Conservation (phyloP, 176 grass and related monocot species). For the Eremochloa ophiuroides region DNA sequence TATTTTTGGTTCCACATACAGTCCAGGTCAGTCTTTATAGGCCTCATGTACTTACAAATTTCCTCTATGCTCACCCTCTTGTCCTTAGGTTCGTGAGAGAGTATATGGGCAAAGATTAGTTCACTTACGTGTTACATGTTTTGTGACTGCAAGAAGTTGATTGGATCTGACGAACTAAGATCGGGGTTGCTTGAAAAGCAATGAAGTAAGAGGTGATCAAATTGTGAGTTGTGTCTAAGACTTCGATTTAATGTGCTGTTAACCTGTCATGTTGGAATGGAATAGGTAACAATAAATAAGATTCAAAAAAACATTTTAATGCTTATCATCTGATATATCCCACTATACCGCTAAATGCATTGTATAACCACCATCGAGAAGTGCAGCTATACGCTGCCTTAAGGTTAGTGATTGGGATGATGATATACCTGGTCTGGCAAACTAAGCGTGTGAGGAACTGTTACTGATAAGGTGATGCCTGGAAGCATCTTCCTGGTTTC, state of each 20-base stretch:
- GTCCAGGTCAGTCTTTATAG: no score
- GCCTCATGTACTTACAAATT: background rate
- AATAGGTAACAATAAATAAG: background rate
- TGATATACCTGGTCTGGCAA: conserved; percentile 85
- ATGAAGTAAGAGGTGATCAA: background rate
- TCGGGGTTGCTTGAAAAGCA: background rate
- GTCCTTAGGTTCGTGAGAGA: background rate
- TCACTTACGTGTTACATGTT: background rate
- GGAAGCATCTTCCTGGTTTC: conserved; percentile 81
- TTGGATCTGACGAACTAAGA: background rate
- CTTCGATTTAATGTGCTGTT: background rate
- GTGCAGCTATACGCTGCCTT: background rate
- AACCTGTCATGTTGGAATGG: background rate
- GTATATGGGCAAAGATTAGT: background rate
- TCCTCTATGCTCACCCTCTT: background rate
- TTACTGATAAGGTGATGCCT: conserved; percentile 74
- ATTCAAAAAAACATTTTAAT: background rate
- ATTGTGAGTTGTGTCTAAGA: background rate
- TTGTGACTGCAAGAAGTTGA: background rate
- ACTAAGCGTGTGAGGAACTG: conserved; percentile 82
- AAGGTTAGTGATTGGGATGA: background rate
- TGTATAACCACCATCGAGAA: background rate
- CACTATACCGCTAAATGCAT: background rate
- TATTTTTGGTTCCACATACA: no score
- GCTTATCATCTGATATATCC: background rate